Percentiles rank a stretch among this genome's conserved stretches.
Conservation (phyloP, 202 grass and related monocot species). For the Elaeis oleifera region DNA sequence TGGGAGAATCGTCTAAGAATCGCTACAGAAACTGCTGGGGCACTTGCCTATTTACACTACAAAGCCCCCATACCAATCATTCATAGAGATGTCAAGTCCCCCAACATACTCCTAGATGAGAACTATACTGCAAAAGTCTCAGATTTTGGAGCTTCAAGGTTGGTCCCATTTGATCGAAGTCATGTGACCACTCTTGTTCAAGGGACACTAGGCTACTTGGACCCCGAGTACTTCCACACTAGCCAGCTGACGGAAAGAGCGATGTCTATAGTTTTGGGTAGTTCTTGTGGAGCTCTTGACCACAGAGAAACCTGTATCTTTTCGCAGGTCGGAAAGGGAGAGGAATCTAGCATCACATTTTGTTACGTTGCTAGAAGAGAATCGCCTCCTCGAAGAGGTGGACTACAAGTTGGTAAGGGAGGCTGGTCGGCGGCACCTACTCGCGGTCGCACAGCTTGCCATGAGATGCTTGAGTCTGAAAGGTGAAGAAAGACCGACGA, state of each 20-base stretch:
- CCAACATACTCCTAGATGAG: conserved; percentile 62
- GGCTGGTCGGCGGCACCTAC: conserved; percentile 41
- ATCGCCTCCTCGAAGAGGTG: conserved; percentile 31
- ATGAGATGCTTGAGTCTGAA: conserved; percentile 37
- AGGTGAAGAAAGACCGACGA: conserved; percentile 49
- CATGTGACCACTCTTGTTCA: conserved; percentile 76
- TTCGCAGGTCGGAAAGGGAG: background rate
- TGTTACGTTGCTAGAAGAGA: conserved; percentile 18
- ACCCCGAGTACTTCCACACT: conserved; percentile 74
- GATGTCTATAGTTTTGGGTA: conserved; percentile 86
- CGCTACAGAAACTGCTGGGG: conserved; percentile 52
- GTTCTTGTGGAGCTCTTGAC: conserved; percentile 59
- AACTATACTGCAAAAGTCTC: conserved; percentile 63
- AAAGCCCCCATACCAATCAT: conserved; percentile 43
- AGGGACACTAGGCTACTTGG: conserved; percentile 73
- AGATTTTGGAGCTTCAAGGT: conserved; percentile 68
- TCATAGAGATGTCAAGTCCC: conserved; percentile 70
- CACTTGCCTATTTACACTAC: conserved; percentile 53
- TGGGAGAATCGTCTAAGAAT: conserved; percentile 58
- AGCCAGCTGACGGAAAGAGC: conserved; percentile 67
- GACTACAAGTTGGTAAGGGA: conserved; percentile 39
- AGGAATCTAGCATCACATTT: conserved; percentile 48
- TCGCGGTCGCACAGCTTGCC: conserved; percentile 41
- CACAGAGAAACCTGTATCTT: conserved; percentile 43
- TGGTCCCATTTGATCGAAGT: conserved; percentile 46